Percentiles rank a stretch among this genome's conserved stretches.
Conservation (phyloP, 306 rosid species). For the Prunus kanzakura region DNA sequence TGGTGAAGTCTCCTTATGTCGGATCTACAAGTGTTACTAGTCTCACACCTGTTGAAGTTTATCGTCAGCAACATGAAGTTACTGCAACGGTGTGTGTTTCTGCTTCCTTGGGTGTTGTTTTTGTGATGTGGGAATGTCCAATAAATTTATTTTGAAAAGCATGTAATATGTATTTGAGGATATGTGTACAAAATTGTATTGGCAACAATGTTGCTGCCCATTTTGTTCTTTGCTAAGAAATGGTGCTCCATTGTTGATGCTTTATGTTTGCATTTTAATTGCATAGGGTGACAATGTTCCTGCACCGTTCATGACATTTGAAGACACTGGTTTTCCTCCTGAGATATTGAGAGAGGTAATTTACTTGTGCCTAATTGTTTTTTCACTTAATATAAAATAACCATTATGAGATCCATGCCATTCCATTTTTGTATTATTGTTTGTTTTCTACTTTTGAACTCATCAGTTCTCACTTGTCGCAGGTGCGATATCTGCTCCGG, state of each 20-base stretch:
- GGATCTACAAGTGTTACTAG: constrained; percentile 56
- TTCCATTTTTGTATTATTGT: constrained; percentile 11
- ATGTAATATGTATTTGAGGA: not conserved
- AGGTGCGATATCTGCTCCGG: constrained; percentile 99
- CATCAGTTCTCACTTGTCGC: constrained; percentile 94
- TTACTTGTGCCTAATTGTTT: constrained; percentile 20
- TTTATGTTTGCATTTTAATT: constrained; percentile 27
- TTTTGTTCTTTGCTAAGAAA: not conserved
- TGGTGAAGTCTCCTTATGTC: constrained; percentile 51
- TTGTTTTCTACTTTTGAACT: constrained; percentile 58
- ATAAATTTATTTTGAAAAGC: not conserved
- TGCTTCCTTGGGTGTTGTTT: constrained; percentile 4
- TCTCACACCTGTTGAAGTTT: constrained; percentile 77
- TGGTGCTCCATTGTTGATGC: constrained; percentile 12
- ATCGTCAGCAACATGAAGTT: constrained; percentile 90
- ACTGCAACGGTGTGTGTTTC: constrained; percentile 72
- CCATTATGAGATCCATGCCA: constrained; percentile 34
- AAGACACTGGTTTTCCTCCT: constrained; percentile 87
- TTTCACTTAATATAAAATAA: constrained; percentile 21
- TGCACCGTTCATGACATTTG: constrained; percentile 89
- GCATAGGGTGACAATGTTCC: constrained; percentile 94
- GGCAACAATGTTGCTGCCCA: not conserved
- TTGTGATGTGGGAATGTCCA: not conserved
- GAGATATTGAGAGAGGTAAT: constrained; percentile 95
- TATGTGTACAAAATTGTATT: not conserved